A percentile compares a stretch with the other conserved stretches of the same genome.
Conservation (phyloP, 1,284 basidiomycete species). For the Malassezia pachydermatis region DNA sequence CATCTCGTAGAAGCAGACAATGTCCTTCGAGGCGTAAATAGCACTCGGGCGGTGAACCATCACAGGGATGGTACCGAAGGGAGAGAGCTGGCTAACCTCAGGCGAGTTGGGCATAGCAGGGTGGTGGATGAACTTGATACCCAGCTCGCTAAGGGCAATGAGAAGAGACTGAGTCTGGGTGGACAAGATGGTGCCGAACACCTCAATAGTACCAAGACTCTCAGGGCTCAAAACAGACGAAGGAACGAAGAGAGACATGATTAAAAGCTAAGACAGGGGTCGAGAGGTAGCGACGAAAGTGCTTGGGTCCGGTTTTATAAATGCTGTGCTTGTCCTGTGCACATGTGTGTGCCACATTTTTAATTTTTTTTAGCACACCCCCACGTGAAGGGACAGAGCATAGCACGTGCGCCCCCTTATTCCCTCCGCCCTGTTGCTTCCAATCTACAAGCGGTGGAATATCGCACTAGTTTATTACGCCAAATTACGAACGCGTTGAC, state of each 20-base stretch:
- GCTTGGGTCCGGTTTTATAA: too few species aligned
- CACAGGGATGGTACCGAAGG: slow-evolving; percentile 15
- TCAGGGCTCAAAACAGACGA: slow-evolving; percentile 5
- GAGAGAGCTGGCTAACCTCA: slow-evolving; percentile 5
- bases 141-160: slow-evolving; percentile 14
- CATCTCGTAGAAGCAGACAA: slow-evolving; percentile 8
- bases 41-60: slow-evolving; percentile 15
- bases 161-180: slow-evolving; percentile 11
- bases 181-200: slow-evolving; percentile 14
- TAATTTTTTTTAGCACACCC: neutral
- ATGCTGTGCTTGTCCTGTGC: too few species aligned
- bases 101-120: slow-evolving; percentile 6
- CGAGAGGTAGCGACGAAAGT: too few species aligned
- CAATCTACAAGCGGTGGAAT: neutral
- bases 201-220: slow-evolving; percentile 14
- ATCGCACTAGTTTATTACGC: neutral
- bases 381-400: neutral
- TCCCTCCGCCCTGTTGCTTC: neutral
- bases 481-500: neutral
- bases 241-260: too few species aligned
- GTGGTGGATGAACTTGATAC: slow-evolving; percentile 11
- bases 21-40: slow-evolving; percentile 12
- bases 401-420: neutral
- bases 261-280: too few species aligned
- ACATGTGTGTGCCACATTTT: neutral